Evolutionary conservation across 495 filamentous ascomycete species (phyloP), one percentile per base, ranked within the genome.

Genomic region (Glarea lozoyensis): DNA sequence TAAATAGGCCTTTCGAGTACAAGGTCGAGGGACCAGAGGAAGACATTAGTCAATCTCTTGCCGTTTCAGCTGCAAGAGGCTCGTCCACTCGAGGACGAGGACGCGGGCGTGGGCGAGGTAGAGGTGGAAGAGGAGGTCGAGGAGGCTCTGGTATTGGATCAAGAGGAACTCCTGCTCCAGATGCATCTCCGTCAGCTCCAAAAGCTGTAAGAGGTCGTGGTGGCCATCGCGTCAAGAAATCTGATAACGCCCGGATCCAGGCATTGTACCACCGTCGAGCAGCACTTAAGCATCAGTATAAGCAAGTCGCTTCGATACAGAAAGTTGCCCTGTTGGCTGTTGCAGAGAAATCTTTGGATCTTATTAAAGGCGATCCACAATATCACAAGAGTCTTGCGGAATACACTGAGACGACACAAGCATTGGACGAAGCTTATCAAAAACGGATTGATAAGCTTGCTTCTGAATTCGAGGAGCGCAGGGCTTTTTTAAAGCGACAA

Each of bases 321-420:
- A 69, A 65, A 50, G 27, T 62, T 16, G 61, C 68, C 2, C 37
- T 73, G 19, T 54, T 48, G 19, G 58, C 60, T 4, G 38, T 74
- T 21, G 65, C 64, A 4, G 56, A 60, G 6, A 65, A 65, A 18
- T 59, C 61, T 0, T 57, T 71, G 55, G 49, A 57, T 19, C 60
- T 47, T 22, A 33, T 72, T 29, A 56, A 54, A 5, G 56, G 59
- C 3, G 64, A 72, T 24, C 68, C 66, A 37, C 61, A 63, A 25
- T 62, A 60, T 20, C 64, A 72, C 48, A 57, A 58, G 42, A 57
- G 63, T 17, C 58, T 65, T 4, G 63, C 64, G 0, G 67, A 73
- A 43, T 70, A 54, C 43, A 48, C 55, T 0, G 60, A 63, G 31
- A 49, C 67, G 22, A 47, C 48, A 7, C 22, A 33, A 11, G 43